Base-by-base conservation (phyloP, 306 rosid species). In the Lathyrus aphaca region DNA sequence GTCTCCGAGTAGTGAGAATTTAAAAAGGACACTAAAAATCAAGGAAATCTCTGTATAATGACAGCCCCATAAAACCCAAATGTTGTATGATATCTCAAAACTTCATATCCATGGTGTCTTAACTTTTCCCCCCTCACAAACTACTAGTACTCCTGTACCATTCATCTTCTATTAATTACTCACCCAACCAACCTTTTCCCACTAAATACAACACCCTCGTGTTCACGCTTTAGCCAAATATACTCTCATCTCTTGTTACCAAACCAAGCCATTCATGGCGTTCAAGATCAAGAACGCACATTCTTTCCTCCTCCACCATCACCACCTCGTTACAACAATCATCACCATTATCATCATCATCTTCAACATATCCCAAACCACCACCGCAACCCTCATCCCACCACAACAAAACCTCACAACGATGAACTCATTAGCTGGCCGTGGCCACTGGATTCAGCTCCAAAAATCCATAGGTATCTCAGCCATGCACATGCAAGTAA, bases 401-500 rank as follows among this genome's bases (percentile, higher is more conserved):
- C 38, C 30, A 5, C 63, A 14, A 27, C 23, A n/a, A 32, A 8
- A 6, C 4, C 17, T 8, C 38, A 55, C 35, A 14, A 32, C 50
- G 0, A 66, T 9, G 8, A 55, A 6, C 53, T 13, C 66, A 8
- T 7, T 56, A 0, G 90, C 84, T 0, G 39, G 39, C 39, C 18
- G 3, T 5, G 95, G 97, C 0, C 63, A 71, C 32, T 91, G 97
- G 97, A 16, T 50, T n/a, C 76, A 85, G 14, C 74, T 91, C 13
- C 83, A 79, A 10, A 19, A 43, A 2, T 81, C 82, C 84, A 81
- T 89, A 10, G 97, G 97, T 39, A 77, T 91, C 71, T 87, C 96
- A 0, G 97, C 97, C 81, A 89, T 91, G 94, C 97, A 91, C 94
- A 91, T 91, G 96, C 97, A 89, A 23, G 84, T 91, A 0, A 80